These are phyloP conservation scores for Zygosaccharomyces pseudorouxii DNA, from an alignment of 805 yeast genomes.

Conservation along the genomic window DNA sequence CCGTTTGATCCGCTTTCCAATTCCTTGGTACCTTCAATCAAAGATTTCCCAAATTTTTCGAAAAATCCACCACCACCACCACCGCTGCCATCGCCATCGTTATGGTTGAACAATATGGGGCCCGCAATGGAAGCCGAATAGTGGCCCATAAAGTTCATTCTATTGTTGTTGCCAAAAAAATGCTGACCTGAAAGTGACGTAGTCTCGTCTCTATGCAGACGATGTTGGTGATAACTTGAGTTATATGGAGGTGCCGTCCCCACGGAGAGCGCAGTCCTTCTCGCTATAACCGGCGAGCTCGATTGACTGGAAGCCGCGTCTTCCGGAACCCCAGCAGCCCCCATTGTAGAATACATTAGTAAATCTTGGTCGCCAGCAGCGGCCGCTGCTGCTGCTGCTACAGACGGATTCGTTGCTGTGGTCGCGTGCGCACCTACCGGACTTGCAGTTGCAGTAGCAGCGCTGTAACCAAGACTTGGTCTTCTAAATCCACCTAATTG, in stretches of 20 bases:
- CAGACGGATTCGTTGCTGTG: conserved; percentile 4
- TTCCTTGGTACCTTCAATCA: conserved; percentile 36
- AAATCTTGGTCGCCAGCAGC: background rate
- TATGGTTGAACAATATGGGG: conserved; percentile 12
- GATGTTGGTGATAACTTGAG: conserved; percentile 2
- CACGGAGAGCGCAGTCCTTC: conserved; percentile 30
- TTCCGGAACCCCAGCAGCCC: conserved; percentile 2
- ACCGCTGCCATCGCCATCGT: background rate
- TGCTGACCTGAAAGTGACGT: conserved; percentile 6
- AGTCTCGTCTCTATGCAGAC: conserved; percentile 1
- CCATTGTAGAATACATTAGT: background rate
- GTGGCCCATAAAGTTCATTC: conserved; percentile 22
- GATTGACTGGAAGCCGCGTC: conserved; percentile 7
- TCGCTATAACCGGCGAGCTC: conserved; percentile 22
- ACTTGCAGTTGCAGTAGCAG: conserved; percentile 19
- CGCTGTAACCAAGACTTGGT: conserved; percentile 21
- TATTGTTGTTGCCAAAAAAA: conserved; percentile 7
- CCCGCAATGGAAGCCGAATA: conserved; percentile 29
- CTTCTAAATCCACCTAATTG: conserved; percentile 34
- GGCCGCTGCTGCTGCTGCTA: conserved; percentile 4
- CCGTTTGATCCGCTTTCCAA: conserved; percentile 18
- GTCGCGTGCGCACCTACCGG: conserved; percentile 14
- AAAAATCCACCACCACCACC: conserved; percentile 28
- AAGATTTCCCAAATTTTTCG: conserved; percentile 33
- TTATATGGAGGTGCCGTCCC: conserved; percentile 31